Evolutionary conservation across 495 filamentous ascomycete species (phyloP), one percentile per base, ranked within the genome.

Genomic region (Cenococcum geophilum): DNA sequence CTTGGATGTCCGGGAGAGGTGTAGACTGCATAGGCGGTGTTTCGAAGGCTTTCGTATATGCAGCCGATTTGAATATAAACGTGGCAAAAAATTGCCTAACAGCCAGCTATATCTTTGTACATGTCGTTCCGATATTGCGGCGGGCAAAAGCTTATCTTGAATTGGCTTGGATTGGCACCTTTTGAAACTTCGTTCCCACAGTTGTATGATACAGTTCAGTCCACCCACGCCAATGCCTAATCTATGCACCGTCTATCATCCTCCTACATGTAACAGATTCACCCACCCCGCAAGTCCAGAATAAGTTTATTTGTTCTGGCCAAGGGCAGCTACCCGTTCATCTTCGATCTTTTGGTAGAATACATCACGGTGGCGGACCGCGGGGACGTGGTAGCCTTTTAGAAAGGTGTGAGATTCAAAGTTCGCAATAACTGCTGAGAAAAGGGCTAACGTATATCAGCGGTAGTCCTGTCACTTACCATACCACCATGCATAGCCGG

Each of bases 401-500:
- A n/a, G 32, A 23, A 16, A 68, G 47, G 59, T 57, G 27, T 62
- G 57, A 62, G 18, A 32, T 32, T 32, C 25, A 20, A 3, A 49
- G 25, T 34, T 3, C 42, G 57, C 25, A 40, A 43, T 48, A n/a
- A 12, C 11, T 60, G 16, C 16, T 53, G 53, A 51, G 18, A 25
- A 20, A 56, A 67, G 53, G 23, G 55, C 22, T 50, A 16, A 52
- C 51, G 12, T 59, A 10, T 64, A 16, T 56, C 35, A 21, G 52
- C 36, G 35, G 37, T 34, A 32, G 20, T 40, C 27, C n/a, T n/a
- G 34, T 59, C 75, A 86, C 84, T 63, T 84, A 87, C 83, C 87
- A 76, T 89, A 92, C 88, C 89, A 92, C 76, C 79, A 92, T 72
- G 83, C 78, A 76, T 88, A 91, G 69, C 86, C 88, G 73, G 82